These are phyloP conservation scores for Cyberlindnera subsufficiens DNA, from an alignment of 805 yeast genomes.

Conservation along the genomic window DNA sequence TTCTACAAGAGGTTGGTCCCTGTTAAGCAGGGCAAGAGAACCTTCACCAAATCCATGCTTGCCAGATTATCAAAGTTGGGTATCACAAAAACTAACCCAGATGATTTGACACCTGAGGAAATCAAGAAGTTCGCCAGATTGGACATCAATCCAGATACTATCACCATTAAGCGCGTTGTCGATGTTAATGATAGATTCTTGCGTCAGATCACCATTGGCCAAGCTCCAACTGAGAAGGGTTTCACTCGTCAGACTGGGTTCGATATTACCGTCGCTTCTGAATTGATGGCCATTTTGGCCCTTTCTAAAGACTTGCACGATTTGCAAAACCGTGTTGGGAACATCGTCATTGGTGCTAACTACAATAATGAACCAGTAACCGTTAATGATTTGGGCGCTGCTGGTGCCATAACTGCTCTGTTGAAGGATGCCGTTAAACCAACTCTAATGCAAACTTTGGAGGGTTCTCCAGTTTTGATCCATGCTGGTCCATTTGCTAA, in stretches of 20 bases:
- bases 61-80: constrained; percentile 64
- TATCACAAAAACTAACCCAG: constrained; percentile 63
- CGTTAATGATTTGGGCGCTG: constrained; percentile 79
- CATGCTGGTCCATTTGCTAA: constrained; percentile 91
- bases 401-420: constrained; percentile 80
- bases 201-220: constrained; percentile 73
- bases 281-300: constrained; percentile 82
- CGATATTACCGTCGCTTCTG: constrained; percentile 82
- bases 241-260: constrained; percentile 69
- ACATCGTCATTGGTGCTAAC: constrained; percentile 68
- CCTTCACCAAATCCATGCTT: constrained; percentile 62
- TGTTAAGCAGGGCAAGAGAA: constrained; percentile 62
- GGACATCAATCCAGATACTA: constrained; percentile 72
- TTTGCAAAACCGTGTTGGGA: constrained; percentile 69
- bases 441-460: constrained; percentile 81
- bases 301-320: constrained; percentile 64
- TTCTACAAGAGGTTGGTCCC: constrained; percentile 74
- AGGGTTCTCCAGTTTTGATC: constrained; percentile 82
- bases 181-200: constrained; percentile 79
- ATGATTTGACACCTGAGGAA: constrained; percentile 68
- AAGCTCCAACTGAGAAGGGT: constrained; percentile 79
- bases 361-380: constrained; percentile 68
- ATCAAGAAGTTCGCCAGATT: constrained; percentile 57
- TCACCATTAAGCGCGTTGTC: constrained; percentile 79
- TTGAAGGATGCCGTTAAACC: constrained; percentile 81